phyloP scores from a whole-genome alignment of 257 asterid species.

The Solanum chmielewskii region DNA sequence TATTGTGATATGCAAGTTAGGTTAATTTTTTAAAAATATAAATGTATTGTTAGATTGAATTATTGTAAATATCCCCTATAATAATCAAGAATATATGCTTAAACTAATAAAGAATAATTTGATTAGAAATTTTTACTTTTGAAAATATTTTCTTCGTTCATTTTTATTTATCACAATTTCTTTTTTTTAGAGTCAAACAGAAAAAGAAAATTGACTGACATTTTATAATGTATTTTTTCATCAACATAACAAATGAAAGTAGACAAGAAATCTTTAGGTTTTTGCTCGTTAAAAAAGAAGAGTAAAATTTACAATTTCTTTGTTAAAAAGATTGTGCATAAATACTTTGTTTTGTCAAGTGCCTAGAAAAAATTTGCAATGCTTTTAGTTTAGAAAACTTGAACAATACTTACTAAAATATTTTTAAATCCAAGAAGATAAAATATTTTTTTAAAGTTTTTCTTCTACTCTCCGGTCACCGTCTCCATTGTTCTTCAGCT shows the following conservation, averaged over 20 bases:
- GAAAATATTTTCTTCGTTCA: accelerated
- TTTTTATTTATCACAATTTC: too few species aligned
- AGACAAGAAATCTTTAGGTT: not conserved
- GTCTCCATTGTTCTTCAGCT: not conserved
- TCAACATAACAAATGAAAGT: too few species aligned
- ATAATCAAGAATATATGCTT: not conserved
- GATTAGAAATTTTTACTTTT: not conserved
- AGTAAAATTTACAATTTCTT: not conserved
- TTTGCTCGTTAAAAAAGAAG: not conserved
- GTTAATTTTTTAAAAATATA: not conserved
- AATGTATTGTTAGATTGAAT: not conserved
- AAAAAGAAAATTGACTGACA: accelerated
- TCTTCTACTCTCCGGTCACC: not conserved
- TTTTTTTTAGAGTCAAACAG: too few species aligned
- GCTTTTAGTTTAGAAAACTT: not conserved
- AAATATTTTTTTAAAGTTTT: too few species aligned
- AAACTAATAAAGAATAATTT: not conserved
- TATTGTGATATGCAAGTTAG: not conserved
- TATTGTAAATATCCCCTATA: not conserved
- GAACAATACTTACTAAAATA: not conserved
- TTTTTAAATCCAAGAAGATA: not conserved
- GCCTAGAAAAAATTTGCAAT: too few species aligned
- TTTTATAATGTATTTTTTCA: too few species aligned
- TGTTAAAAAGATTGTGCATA: not conserved
- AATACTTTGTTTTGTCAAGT: not conserved